phyloP scores from a whole-genome alignment of 768 basidiomycete species.

The Suillus placidus region DNA sequence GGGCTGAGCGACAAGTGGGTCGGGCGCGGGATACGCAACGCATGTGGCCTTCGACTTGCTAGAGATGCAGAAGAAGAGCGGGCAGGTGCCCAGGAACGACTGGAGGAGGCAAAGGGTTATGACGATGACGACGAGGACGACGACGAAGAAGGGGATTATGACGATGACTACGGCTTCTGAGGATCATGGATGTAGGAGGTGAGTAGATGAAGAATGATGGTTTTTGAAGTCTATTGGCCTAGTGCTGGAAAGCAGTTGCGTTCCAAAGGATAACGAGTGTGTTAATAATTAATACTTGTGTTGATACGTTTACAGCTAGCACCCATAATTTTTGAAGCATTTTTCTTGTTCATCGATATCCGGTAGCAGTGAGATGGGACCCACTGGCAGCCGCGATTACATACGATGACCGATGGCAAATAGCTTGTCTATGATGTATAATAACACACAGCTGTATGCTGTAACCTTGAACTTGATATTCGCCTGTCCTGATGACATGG shows the following conservation, averaged over 20 bases:
- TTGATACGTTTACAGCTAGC: background rate
- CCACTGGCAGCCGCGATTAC: background rate
- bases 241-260: background rate
- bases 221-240: background rate
- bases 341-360: background rate
- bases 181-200: background rate
- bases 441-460: too few relatives aligned
- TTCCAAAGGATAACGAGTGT: background rate
- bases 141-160: background rate
- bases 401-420: background rate
- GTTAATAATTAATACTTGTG: background rate
- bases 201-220: background rate
- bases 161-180: background rate
- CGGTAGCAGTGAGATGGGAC: background rate
- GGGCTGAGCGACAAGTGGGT: background rate
- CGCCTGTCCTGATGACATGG: too few relatives aligned
- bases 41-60: slow-evolving; percentile 18
- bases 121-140: background rate
- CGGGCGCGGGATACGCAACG: slow-evolving; percentile 15
- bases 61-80: slow-evolving; percentile 6
- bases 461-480: too few relatives aligned
- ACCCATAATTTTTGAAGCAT: background rate
- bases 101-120: background rate
- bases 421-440: too few relatives aligned
- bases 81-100: background rate